Percentiles rank a stretch among this genome's conserved stretches.
These are phyloP conservation scores for Tolypocladium pustulatum DNA, from an alignment of 2,329 filamentous ascomycete species.

Conservation along the genomic window DNA sequence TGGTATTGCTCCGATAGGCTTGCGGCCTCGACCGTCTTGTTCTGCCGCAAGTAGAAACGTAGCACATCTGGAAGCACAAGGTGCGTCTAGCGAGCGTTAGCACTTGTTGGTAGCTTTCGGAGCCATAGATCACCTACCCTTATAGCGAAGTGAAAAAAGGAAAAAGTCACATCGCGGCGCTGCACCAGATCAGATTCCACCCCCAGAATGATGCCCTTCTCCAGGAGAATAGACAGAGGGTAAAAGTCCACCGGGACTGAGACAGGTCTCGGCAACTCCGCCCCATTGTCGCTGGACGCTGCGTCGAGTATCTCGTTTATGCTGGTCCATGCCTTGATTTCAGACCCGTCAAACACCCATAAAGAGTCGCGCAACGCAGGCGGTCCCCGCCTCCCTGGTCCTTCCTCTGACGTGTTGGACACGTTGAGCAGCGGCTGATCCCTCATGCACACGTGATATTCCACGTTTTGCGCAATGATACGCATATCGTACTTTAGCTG, in stretches of 20 bases:
- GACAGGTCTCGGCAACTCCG: constrained; percentile 65
- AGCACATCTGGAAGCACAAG: constrained; percentile 86
- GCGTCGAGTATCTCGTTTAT: constrained; percentile 73
- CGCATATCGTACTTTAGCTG: constrained; percentile 98
- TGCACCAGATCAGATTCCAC: constrained; percentile 92
- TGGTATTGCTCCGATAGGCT: constrained; percentile 78
- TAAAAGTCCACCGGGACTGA: constrained; percentile 89
- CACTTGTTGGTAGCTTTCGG: neutral
- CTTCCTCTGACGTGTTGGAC: constrained; percentile 16
- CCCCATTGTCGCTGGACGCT: constrained; percentile 51
- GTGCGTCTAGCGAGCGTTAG: constrained; percentile 53
- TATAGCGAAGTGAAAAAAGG: constrained; percentile 79
- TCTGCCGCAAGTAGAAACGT: constrained; percentile 64
- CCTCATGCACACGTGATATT: constrained; percentile 87
- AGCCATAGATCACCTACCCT: constrained; percentile 48
- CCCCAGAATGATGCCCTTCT: constrained; percentile 81
- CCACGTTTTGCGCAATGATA: constrained; percentile 88
- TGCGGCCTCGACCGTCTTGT: constrained; percentile 70
- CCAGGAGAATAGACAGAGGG: constrained; percentile 75
- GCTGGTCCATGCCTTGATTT: constrained; percentile 82
- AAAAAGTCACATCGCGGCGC: constrained; percentile 81
- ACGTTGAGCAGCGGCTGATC: constrained; percentile 53
- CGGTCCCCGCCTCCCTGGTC: constrained; percentile 13
- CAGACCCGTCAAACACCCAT: constrained; percentile 86
- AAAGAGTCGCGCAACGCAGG: constrained; percentile 68